Conservation (phyloP, 1,139 yeast species). For the Blastobotrys serpentis region DNA sequence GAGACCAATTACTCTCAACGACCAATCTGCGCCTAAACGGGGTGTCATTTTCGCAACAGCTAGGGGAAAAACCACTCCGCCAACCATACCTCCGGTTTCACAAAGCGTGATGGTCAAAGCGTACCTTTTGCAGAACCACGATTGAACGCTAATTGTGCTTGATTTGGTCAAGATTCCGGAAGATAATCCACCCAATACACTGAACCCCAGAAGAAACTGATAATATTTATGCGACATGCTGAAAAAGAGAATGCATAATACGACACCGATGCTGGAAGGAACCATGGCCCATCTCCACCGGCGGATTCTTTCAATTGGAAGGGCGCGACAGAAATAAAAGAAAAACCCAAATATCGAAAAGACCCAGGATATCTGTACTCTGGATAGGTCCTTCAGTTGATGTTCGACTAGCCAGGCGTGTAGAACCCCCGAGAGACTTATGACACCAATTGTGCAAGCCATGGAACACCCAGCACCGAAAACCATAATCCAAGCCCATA, state of each 20-base stretch:
- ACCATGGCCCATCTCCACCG: constrained; percentile 56
- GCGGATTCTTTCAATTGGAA: constrained; percentile 58
- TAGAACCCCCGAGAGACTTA: constrained; percentile 68
- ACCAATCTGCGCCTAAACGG: constrained; percentile 56
- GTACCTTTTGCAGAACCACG: constrained; percentile 58
- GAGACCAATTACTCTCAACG: constrained; percentile 55
- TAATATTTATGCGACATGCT: constrained; percentile 54
- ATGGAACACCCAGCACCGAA: constrained; percentile 65
- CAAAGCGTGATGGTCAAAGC: constrained; percentile 63
- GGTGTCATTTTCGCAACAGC: constrained; percentile 54
- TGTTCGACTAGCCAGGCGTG: constrained; percentile 61
- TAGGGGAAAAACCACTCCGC: constrained; percentile 63
- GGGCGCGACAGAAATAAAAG: constrained; percentile 57
- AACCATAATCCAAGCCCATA: constrained; percentile 53
- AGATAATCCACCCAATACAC: constrained; percentile 57
- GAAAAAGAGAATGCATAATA: constrained; percentile 54
- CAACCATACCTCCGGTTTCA: constrained; percentile 64
- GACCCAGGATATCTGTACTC: constrained; percentile 65
- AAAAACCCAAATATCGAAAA: constrained; percentile 60
- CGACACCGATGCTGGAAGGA: constrained; percentile 47
- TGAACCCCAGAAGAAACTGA: constrained; percentile 60
- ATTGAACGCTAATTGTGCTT: constrained; percentile 57
- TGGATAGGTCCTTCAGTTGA: constrained; percentile 47
- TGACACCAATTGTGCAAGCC: constrained; percentile 60
- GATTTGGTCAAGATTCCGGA: constrained; percentile 59